These are phyloP conservation scores for Ogataea wickerhamii DNA, from an alignment of 805 yeast genomes.

Conservation along the genomic window DNA sequence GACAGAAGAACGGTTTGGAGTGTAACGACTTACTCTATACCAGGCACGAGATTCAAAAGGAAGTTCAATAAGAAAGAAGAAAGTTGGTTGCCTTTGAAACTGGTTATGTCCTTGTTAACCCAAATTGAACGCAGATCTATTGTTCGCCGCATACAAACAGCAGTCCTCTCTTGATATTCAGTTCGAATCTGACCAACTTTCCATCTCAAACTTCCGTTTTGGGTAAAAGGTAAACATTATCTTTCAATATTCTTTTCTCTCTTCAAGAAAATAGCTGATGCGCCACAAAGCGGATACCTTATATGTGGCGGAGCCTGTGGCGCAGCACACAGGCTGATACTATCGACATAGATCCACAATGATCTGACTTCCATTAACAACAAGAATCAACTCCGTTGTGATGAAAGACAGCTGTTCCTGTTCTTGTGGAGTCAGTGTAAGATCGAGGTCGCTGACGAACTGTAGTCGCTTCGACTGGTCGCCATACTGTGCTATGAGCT, in stretches of 20 bases:
- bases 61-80: constrained; percentile 1
- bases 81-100: constrained; percentile 1
- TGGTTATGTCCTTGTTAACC: background rate
- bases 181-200: background rate
- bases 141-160: background rate
- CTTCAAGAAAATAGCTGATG: background rate
- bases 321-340: background rate
- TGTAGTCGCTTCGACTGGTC: constrained; percentile 9
- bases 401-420: constrained; percentile 13
- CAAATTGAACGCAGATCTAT: background rate
- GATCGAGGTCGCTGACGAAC: constrained; percentile 16
- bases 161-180: background rate
- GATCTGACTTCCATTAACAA: constrained; percentile 16
- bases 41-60: no score
- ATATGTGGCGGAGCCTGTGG: background rate
- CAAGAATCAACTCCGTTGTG: constrained; percentile 12
- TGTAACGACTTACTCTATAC: no score
- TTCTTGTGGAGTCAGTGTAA: constrained; percentile 9
- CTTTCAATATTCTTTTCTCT: background rate
- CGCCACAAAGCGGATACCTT: background rate
- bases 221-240: constrained; percentile 20
- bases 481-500: constrained; percentile 19
- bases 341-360: constrained; percentile 7
- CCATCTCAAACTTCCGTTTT: constrained; percentile 14
- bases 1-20: no score